Conservation (phyloP, 1,284 basidiomycete species). For the Cryptococcus deneoformans region DNA sequence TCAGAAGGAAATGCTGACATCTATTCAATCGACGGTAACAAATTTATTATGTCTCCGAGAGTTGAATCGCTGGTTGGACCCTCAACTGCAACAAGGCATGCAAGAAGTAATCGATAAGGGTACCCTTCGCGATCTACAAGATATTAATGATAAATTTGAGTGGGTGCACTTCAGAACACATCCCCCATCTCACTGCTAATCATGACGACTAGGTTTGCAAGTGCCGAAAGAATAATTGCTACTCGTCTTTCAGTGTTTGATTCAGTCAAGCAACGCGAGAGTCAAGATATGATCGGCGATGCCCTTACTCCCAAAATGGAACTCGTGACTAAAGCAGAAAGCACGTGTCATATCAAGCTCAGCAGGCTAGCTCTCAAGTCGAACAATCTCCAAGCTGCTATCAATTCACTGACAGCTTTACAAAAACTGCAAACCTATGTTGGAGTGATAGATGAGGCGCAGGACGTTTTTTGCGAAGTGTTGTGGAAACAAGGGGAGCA, state of each 20-base stretch:
- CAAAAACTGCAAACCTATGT: slow-evolving; percentile 57
- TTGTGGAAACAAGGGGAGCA: slow-evolving; percentile 87
- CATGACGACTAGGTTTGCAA: slow-evolving; percentile 60
- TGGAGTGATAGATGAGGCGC: neutral
- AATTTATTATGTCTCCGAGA: slow-evolving; percentile 77
- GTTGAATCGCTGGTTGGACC: slow-evolving; percentile 50
- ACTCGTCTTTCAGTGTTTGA: slow-evolving; percentile 78
- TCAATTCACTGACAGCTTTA: slow-evolving; percentile 79
- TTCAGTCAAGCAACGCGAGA: slow-evolving; percentile 64
- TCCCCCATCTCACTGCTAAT: neutral
- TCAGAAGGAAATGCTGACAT: slow-evolving; percentile 71
- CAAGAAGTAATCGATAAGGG: slow-evolving; percentile 45
- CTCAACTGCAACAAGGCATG: slow-evolving; percentile 40
- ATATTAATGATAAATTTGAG: neutral
- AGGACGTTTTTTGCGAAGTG: slow-evolving; percentile 63
- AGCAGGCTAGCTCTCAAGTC: slow-evolving; percentile 71
- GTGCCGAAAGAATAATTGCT: slow-evolving; percentile 73
- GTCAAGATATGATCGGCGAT: slow-evolving; percentile 58
- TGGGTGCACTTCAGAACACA: neutral
- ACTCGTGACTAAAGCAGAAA: slow-evolving; percentile 59
- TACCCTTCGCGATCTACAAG: slow-evolving; percentile 14
- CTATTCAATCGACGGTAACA: slow-evolving; percentile 63
- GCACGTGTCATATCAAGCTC: slow-evolving; percentile 65
- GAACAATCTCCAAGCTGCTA: slow-evolving; percentile 71
- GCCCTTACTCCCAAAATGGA: slow-evolving; percentile 59